Base-by-base conservation (phyloP, 2,329 filamentous ascomycete genomes). In the Cercospora sesami region DNA sequence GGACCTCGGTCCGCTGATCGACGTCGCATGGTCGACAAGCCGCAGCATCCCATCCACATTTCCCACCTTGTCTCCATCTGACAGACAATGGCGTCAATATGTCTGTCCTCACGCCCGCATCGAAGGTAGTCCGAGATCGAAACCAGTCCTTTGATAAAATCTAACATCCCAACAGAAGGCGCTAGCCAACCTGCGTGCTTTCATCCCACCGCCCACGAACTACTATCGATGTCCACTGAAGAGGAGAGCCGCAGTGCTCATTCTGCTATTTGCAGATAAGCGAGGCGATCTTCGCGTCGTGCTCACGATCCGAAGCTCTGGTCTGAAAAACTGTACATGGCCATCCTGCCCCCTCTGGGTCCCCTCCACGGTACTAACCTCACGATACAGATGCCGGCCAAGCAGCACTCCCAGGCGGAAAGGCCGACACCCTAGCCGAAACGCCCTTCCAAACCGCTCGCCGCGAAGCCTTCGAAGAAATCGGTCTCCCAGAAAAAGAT, bases 391-490 rank as follows among this genome's bases (percentile, higher is more conserved):
- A 78, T 75, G 73, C 75, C 59, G 76, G 76, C 12, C 77, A 79
- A 71, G 75, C 76, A 65, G 75, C 76, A 88, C 81, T 89, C 85
- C 57, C 79, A 64, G 71, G 74, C 81, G 83, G 86, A 63, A 87
- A 86, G 79, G 83, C 87, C 63, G 87, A 89, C 70, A 79, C 80
- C 0, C 74, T 84, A 9, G 68, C 78, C 8, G 88, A 90, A 77
- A 85, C 83, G 1, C 81, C 83, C 80, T 92, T 92, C 79, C 86
- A 94, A 76, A 96, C 94, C 62, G 93, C 94, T 8, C 88, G 94
- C 23, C 88, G 94, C 71, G 94, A 98, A 83, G 94, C 94, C 0
- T 91, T 87, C 78, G 94, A 98, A 79, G 94, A 98, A 79, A 97
- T 98, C 72, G 94, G 94, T 1, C 87, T 98, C 2, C 92, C 94